Percentiles rank a stretch among this genome's conserved stretches.
Evolutionary conservation across 306 rosid genomes (phyloP).

Genomic region (Albizia julibrissin): DNA sequence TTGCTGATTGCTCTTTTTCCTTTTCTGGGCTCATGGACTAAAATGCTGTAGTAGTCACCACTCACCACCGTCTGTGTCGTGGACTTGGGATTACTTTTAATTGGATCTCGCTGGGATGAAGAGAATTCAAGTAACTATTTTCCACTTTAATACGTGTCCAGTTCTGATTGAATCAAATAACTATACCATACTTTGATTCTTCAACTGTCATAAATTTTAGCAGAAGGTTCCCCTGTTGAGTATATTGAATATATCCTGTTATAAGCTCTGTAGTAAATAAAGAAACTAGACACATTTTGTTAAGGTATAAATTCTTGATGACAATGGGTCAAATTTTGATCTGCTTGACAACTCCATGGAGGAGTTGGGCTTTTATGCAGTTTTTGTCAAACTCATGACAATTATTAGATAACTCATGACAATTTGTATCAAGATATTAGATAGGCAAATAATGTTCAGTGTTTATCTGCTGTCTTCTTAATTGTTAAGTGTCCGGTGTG

Average conservation of each 20-base stretch:
- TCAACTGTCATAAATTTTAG: neutral
- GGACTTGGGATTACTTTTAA: slow-evolving; percentile 13
- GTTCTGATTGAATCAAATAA: slow-evolving; percentile 27
- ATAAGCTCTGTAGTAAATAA: neutral
- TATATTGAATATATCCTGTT: neutral
- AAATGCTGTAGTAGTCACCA: slow-evolving; percentile 56
- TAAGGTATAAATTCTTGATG: neutral
- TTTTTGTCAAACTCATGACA: neutral
- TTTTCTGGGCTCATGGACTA: slow-evolving; percentile 88
- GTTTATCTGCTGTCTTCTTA: neutral
- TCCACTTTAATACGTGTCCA: neutral
- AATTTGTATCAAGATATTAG: neutral
- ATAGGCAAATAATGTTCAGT: neutral
- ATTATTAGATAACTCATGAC: neutral
- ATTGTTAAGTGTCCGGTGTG: neutral
- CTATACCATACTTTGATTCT: slow-evolving; percentile 1
- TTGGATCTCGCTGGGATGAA: slow-evolving; percentile 31
- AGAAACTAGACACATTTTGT: neutral
- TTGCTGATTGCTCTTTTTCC: slow-evolving; percentile 88
- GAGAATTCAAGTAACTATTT: neutral
- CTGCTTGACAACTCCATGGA: neutral
- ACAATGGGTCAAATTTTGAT: neutral
- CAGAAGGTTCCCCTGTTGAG: slow-evolving; percentile 1
- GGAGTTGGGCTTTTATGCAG: neutral
- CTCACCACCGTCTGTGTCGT: neutral